These are phyloP conservation scores for Microdochium bolleyi DNA, from an alignment of 2,329 filamentous ascomycete genomes.

Conservation along the genomic window DNA sequence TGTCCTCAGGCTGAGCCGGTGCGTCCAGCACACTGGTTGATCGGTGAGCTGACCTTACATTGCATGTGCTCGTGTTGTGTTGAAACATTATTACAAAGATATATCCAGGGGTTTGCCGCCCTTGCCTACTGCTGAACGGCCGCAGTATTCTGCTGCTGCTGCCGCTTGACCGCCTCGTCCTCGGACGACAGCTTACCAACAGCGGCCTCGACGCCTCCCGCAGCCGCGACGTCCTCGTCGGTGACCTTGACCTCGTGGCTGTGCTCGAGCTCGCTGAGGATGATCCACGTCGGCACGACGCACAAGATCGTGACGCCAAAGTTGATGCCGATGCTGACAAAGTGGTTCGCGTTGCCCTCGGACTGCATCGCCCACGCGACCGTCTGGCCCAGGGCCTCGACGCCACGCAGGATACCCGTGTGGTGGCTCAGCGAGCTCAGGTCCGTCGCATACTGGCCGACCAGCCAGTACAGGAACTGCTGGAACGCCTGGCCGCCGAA, in stretches of 20 bases:
- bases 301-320: conserved; percentile 19
- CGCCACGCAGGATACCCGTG: conserved; percentile 19
- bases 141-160: background rate
- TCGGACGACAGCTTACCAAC: background rate
- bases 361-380: conserved; percentile 24
- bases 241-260: conserved; percentile 16
- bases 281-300: conserved; percentile 19
- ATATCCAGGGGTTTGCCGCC: background rate
- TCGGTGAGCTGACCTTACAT: too few relatives aligned
- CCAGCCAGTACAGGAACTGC: conserved; percentile 22
- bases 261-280: conserved; percentile 19
- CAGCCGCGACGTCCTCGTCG: background rate
- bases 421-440: conserved; percentile 20
- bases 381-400: conserved; percentile 21
- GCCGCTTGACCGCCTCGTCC: background rate
- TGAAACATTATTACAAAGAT: background rate
- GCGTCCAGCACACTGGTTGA: background rate
- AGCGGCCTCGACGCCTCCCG: background rate
- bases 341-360: conserved; percentile 20
- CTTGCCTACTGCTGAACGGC: background rate
- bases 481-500: conserved; percentile 22
- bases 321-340: conserved; percentile 21
- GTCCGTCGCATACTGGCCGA: conserved; percentile 21
- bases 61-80: background rate
- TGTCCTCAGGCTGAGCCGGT: background rate